phyloP scores from a whole-genome alignment of 2,329 filamentous ascomycete genomes.

The Trichoderma sp. region DNA sequence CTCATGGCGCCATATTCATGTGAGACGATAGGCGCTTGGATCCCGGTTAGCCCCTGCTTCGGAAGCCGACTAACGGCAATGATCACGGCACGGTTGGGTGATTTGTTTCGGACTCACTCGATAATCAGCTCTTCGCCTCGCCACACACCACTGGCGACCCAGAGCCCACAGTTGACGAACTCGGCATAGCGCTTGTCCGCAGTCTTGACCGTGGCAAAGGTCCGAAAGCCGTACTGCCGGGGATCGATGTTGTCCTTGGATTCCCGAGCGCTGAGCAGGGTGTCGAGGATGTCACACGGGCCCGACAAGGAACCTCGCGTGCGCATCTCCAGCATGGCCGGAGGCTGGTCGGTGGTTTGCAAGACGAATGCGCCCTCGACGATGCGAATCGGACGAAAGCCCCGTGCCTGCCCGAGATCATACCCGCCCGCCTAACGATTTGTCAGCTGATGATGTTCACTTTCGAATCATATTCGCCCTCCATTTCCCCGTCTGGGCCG shows the following conservation, averaged over 20 bases:
- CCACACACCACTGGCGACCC: conserved; percentile 54
- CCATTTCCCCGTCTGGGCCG: background rate
- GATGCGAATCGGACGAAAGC: conserved; percentile 47
- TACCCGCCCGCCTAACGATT: conserved; percentile 46
- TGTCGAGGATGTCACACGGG: conserved; percentile 48
- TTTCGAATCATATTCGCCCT: background rate
- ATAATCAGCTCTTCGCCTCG: conserved; percentile 50
- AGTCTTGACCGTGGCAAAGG: conserved; percentile 55
- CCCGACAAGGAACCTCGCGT: conserved; percentile 53
- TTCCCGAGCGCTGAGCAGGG: conserved; percentile 43
- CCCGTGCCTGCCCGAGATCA: conserved; percentile 47
- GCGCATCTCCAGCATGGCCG: conserved; percentile 52
- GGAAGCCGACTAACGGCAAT: background rate
- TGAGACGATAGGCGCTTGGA: conserved; percentile 31
- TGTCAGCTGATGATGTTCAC: conserved; percentile 25
- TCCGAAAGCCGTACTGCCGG: conserved; percentile 51
- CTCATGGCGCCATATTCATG: conserved; percentile 12
- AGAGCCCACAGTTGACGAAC: conserved; percentile 53
- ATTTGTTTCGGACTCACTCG: conserved; percentile 42
- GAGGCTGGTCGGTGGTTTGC: conserved; percentile 50
- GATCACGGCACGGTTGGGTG: conserved; percentile 10
- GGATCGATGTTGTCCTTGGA: conserved; percentile 45
- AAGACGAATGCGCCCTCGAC: conserved; percentile 55
- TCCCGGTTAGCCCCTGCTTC: conserved; percentile 12
- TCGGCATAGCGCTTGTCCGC: conserved; percentile 53